Percentiles rank a stretch among this genome's conserved stretches.
Evolutionary conservation across 2,329 filamentous ascomycete species (phyloP).

Genomic region (Pseudogymnoascus sp.): DNA sequence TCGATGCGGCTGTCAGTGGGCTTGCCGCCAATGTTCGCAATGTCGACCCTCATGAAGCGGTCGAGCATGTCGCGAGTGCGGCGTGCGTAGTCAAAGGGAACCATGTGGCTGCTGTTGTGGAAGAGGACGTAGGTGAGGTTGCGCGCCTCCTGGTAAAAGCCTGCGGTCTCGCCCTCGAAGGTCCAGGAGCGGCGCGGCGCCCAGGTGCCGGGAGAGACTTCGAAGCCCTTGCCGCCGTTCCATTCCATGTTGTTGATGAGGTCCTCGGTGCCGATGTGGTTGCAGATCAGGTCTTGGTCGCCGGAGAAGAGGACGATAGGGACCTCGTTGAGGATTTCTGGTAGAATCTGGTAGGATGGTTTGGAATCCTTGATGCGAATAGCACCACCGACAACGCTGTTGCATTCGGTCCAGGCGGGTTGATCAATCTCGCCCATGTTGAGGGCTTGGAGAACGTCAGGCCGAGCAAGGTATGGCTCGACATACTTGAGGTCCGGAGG

Average conservation of each 20-base stretch:
- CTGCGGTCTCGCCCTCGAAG: constrained; percentile 80
- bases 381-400: constrained; percentile 62
- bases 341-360: constrained; percentile 67
- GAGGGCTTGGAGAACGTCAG: constrained; percentile 71
- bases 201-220: constrained; percentile 76
- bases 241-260: constrained; percentile 85
- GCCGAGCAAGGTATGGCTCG: constrained; percentile 73
- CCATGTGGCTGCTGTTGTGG: constrained; percentile 96
- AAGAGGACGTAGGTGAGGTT: constrained; percentile 95
- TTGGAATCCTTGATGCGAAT: constrained; percentile 65
- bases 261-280: constrained; percentile 87
- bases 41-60: constrained; percentile 89
- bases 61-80: constrained; percentile 93
- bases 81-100: constrained; percentile 85
- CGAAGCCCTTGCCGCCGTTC: constrained; percentile 88
- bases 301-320: constrained; percentile 86
- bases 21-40: constrained; percentile 71
- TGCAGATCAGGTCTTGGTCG: constrained; percentile 91
- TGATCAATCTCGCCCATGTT: constrained; percentile 76
- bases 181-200: constrained; percentile 91
- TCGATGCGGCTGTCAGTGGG: constrained; percentile 62
- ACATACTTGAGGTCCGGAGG: constrained; percentile 74
- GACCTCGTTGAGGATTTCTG: constrained; percentile 67
- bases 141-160: constrained; percentile 88
- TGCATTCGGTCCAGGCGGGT: constrained; percentile 89